phyloP scores from a whole-genome alignment of 495 filamentous ascomycete genomes.

The Podospora anserina region DNA sequence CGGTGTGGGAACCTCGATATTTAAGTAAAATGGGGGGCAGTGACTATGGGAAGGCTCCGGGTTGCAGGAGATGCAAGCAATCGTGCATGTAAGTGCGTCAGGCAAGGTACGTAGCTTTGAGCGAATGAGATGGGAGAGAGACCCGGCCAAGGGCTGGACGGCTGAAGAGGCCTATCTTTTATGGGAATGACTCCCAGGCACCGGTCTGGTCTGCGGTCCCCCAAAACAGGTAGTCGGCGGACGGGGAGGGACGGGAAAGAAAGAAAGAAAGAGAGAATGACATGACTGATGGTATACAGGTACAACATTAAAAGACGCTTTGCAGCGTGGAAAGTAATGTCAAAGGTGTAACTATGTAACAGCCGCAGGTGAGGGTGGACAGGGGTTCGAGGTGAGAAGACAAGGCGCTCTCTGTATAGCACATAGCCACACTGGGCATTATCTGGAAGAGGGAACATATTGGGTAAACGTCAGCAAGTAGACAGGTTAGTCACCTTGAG shows the following conservation, averaged over 20 bases:
- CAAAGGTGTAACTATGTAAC: background rate
- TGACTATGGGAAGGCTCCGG: background rate
- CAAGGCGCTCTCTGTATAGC: background rate
- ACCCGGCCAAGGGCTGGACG: background rate
- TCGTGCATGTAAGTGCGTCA: conserved; percentile 6
- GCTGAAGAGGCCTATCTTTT: conserved; percentile 1
- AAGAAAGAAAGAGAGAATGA: background rate
- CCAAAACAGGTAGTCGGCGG: background rate
- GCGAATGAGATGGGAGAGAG: conserved; percentile 3
- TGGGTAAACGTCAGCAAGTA: conserved; percentile 1
- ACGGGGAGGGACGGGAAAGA: background rate
- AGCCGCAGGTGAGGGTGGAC: background rate
- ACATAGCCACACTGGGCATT: background rate
- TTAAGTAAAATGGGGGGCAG: background rate
- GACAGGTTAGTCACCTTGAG: background rate
- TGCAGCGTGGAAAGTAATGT: background rate
- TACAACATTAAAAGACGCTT: background rate
- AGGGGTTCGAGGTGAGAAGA: conserved; percentile 2
- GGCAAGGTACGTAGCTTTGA: conserved; percentile 6
- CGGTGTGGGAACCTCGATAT: conserved; percentile 1
- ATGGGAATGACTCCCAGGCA: conserved; percentile 8
- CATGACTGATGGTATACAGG: background rate
- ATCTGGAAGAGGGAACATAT: background rate
- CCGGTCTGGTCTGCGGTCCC: background rate
- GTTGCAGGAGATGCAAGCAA: conserved; percentile 3